These are phyloP conservation scores for Solanum neorickii DNA, from an alignment of 257 asterid species.

Conservation along the genomic window DNA sequence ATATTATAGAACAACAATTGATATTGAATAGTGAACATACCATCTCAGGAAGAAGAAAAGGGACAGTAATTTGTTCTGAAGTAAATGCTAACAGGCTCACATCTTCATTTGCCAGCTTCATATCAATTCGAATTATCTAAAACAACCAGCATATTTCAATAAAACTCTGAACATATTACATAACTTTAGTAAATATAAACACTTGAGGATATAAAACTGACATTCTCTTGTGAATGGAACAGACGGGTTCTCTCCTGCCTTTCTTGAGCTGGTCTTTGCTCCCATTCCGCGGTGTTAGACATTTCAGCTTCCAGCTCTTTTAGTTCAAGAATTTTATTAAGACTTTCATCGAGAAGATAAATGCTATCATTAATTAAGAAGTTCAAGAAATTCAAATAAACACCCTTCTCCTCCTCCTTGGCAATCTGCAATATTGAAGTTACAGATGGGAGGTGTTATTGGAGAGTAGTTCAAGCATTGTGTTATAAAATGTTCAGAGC, in stretches of 20 bases:
- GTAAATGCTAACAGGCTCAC: constrained; percentile 89
- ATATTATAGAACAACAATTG: neutral
- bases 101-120: constrained; percentile 97
- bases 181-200: neutral
- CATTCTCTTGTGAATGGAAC: constrained; percentile 97
- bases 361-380: constrained; percentile 91
- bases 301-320: constrained; percentile 97
- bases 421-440: constrained; percentile 53
- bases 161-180: neutral
- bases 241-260: constrained; percentile 95
- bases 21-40: constrained; percentile 23
- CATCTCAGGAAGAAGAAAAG: constrained; percentile 94
- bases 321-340: constrained; percentile 85
- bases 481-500: neutral
- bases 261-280: constrained; percentile 80
- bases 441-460: neutral
- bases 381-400: constrained; percentile 81
- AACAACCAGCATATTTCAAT: constrained; percentile 8
- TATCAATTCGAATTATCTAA: constrained; percentile 88
- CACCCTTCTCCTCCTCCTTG: constrained; percentile 96
- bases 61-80: constrained; percentile 87
- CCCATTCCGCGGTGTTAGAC: constrained; percentile 93
- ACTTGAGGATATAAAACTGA: constrained; percentile 19
- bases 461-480: neutral
- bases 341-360: constrained; percentile 92